Conservation (phyloP, 148 eudicot species). For the Persicaria maculosa region DNA sequence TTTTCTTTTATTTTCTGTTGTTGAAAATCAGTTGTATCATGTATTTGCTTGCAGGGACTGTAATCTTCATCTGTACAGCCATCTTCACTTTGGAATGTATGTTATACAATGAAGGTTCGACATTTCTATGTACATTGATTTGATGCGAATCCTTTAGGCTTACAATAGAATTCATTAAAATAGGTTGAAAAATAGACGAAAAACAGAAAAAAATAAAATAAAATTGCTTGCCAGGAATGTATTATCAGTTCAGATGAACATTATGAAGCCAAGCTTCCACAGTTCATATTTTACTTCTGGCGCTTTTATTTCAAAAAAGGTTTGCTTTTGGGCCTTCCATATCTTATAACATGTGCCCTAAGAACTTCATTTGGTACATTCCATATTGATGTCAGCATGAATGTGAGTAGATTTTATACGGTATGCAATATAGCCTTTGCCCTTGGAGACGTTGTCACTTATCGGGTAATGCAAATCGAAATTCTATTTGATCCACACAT, state of each 20-base stretch:
- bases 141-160: conserved; percentile 2
- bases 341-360: neutral
- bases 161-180: neutral
- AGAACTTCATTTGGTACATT: neutral
- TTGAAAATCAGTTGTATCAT: neutral
- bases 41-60: neutral
- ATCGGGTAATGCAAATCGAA: no score
- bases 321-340: neutral
- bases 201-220: neutral
- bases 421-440: no score
- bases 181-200: neutral
- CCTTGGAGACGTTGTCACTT: no score
- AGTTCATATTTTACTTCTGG: neutral
- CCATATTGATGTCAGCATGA: neutral
- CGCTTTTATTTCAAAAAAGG: neutral
- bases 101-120: neutral
- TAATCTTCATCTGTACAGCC: neutral
- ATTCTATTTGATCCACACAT: no score
- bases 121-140: conserved; percentile 3
- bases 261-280: neutral
- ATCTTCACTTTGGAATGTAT: conserved; percentile 5
- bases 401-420: no score
- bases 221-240: neutral
- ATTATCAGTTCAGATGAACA: neutral
- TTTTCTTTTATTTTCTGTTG: neutral